Evolutionary conservation across 1,284 basidiomycete genomes (phyloP).

Genomic region (Rhodotorula sp.): DNA sequence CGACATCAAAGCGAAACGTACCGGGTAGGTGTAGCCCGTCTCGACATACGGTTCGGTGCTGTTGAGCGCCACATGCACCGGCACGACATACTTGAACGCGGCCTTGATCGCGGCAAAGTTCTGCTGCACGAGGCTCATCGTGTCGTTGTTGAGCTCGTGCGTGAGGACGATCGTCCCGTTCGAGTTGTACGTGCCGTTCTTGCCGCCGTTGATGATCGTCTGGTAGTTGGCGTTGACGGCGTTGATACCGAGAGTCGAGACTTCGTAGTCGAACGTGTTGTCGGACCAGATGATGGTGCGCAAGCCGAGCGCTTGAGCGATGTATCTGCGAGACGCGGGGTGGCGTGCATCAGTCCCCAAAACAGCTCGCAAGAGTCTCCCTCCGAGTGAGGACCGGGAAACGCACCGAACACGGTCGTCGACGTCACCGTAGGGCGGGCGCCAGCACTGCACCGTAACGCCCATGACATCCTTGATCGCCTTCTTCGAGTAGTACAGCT

Average conservation of each 20-base stretch:
- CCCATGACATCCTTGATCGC: slow-evolving; percentile 56
- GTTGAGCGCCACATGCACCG: slow-evolving; percentile 49
- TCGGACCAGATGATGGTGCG: slow-evolving; percentile 56
- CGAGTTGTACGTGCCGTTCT: slow-evolving; percentile 49
- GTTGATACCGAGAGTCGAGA: slow-evolving; percentile 17
- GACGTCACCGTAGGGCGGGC: slow-evolving; percentile 50
- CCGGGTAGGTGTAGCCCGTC: slow-evolving; percentile 37
- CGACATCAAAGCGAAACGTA: not conserved
- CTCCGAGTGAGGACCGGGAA: too few relatives aligned
- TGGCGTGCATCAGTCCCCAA: too few relatives aligned
- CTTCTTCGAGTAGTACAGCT: slow-evolving; percentile 58
- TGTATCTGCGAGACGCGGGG: slow-evolving; percentile 45
- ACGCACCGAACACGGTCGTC: not conserved
- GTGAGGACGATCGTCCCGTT: slow-evolving; percentile 53
- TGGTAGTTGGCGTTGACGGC: slow-evolving; percentile 53
- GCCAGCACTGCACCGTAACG: slow-evolving; percentile 50
- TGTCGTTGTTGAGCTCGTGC: slow-evolving; percentile 54
- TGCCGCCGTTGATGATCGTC: slow-evolving; percentile 49
- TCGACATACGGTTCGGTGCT: slow-evolving; percentile 54
- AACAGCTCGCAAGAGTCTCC: too few relatives aligned
- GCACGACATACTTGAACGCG: slow-evolving; percentile 43
- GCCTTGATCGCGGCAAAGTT: slow-evolving; percentile 28
- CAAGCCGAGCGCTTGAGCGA: slow-evolving; percentile 55
- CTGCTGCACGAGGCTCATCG: slow-evolving; percentile 45
- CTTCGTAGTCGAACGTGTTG: slow-evolving; percentile 47